Percentiles rank a stretch among this genome's conserved stretches.
These are phyloP conservation scores for Alternaria sp. DNA, from an alignment of 2,329 filamentous ascomycete species.

Conservation along the genomic window DNA sequence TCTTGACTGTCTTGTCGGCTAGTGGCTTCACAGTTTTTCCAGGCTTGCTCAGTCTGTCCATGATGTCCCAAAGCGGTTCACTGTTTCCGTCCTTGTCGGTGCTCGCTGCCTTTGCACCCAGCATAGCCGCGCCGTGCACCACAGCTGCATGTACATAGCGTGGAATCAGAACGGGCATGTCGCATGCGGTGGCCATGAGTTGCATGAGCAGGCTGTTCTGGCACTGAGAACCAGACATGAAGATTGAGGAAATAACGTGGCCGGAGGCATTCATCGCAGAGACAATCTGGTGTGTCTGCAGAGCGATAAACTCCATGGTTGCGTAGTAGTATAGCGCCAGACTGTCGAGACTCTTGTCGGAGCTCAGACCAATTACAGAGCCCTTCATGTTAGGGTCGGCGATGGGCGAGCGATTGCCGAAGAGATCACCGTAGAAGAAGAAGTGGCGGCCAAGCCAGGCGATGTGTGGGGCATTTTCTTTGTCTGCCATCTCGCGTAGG, in stretches of 20 bases:
- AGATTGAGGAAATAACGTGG: conserved; percentile 88
- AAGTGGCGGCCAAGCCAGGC: conserved; percentile 90
- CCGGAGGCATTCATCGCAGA: conserved; percentile 91
- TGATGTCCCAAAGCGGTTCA: conserved; percentile 92
- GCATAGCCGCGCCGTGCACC: conserved; percentile 97
- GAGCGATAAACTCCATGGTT: conserved; percentile 96
- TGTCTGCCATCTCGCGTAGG: conserved; percentile 77
- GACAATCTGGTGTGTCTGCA: conserved; percentile 95
- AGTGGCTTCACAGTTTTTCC: conserved; percentile 83
- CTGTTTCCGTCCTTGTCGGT: conserved; percentile 78
- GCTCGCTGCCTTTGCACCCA: conserved; percentile 95
- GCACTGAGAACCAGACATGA: conserved; percentile 98
- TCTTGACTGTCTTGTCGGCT: conserved; percentile 75
- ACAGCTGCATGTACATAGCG: conserved; percentile 94
- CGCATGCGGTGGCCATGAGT: conserved; percentile 87
- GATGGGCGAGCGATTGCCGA: conserved; percentile 94
- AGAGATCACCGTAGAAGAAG: conserved; percentile 98
- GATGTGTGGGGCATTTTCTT: conserved; percentile 74
- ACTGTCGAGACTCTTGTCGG: conserved; percentile 85
- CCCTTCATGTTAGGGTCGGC: conserved; percentile 95
- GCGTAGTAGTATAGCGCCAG: conserved; percentile 93
- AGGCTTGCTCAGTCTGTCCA: conserved; percentile 96
- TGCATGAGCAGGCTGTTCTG: conserved; percentile 93
- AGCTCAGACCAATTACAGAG: conserved; percentile 83
- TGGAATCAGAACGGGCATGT: conserved; percentile 92